Base-by-base conservation (phyloP, 371 early-diverging fungal genomes). In the Basidiobolus meristosporus region DNA sequence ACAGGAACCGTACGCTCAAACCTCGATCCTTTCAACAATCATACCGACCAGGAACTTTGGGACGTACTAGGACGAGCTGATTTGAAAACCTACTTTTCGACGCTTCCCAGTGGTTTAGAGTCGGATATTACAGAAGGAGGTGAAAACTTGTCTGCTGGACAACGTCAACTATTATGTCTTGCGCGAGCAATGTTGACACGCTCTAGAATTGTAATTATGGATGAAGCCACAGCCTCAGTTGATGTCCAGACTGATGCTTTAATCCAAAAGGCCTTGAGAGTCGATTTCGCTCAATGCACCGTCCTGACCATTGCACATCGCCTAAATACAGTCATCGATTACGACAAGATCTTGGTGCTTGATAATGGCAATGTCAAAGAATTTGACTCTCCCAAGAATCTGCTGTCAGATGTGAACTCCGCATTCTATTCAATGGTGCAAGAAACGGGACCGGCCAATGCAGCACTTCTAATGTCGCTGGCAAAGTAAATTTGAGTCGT, bases 221-320 rank as follows among this genome's bases (percentile, higher is more conserved):
- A 93, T 45, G 51, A 52, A 32, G 62, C 62, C 17, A 63, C 63
- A 5, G 57, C 57, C 41, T 58, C 66, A 18, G 63, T 84, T 17
- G 89, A 86, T 51, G 52, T 57, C 15, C 61, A 61, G 26, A 73
- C 83, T 0, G 80, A 81, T 46, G 51, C 52, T 16, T 52, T 65
- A 39, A 77, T 93, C 37, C 86, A 85, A 42, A 53, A 70, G n/a
- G 79, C 82, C 0, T 80, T 93, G 42, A 75, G 81, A 31, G 55
- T 61, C 40, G 77, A 83, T 55, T 84, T 89, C 57, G 61, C 63
- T 26, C 70, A 82, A 29, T 71, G 77, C 62, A 89, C 90, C 0
- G 56, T 90, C 1, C 47, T 92, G 17, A 76, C 79, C n/a, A 88
- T 92, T 50, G 85, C 85, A 3, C 78, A 82, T 52, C 59, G 79